Evolutionary conservation across 352 stramenopile genomes (phyloP).

Genomic region (Globisporangium radiosum): DNA sequence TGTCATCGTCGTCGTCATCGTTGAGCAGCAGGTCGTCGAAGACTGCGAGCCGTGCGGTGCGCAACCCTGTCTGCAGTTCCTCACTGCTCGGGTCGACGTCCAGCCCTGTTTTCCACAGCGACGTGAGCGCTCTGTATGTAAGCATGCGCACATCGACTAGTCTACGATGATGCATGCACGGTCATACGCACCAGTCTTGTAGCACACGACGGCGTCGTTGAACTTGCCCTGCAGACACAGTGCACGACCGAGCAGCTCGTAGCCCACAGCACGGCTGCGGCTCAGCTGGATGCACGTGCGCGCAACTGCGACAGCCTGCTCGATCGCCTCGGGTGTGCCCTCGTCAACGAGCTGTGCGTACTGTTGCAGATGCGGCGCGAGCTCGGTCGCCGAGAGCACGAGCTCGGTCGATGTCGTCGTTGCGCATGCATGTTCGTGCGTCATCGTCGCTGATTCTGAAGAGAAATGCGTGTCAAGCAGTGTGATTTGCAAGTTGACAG

Average conservation of each 20-base stretch:
- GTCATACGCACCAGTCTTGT: conserved; percentile 33
- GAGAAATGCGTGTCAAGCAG: no score
- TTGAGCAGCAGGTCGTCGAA: conserved; percentile 33
- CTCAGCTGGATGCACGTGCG: conserved; percentile 19
- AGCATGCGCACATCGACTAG: not conserved
- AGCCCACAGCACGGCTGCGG: conserved; percentile 17
- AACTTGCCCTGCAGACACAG: conserved; percentile 28
- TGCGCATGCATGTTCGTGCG: not conserved
- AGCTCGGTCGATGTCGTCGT: no score
- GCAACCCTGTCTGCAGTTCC: conserved; percentile 37
- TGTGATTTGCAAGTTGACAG: no score
- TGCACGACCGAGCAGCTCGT: conserved; percentile 29
- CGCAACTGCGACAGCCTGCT: conserved; percentile 25
- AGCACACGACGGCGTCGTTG: conserved; percentile 33
- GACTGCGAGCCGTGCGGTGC: conserved; percentile 46
- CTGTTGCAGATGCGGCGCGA: conserved; percentile 4
- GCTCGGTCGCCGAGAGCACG: not conserved
- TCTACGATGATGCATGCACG: not conserved
- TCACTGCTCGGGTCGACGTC: conserved; percentile 25
- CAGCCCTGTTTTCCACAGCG: conserved; percentile 25
- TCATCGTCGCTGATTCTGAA: not conserved
- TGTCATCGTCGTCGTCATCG: conserved; percentile 21
- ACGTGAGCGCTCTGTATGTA: not conserved
- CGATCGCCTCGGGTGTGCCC: conserved; percentile 10
- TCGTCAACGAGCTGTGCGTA: conserved; percentile 28